Base-by-base conservation (phyloP, 257 asterid species). In the Ophiorrhiza pumila region DNA sequence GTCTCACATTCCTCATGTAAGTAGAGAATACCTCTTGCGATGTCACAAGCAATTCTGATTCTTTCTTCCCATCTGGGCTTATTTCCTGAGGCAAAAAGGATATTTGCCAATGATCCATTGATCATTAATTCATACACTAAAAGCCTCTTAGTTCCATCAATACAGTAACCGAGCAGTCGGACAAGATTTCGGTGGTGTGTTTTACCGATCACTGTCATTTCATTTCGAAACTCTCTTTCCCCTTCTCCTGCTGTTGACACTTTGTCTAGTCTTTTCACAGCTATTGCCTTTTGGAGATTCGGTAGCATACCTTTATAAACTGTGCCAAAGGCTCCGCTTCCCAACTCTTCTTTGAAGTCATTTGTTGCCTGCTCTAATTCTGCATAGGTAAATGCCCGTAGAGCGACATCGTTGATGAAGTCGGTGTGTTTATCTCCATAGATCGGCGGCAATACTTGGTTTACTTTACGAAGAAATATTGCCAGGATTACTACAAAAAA, bases 1-100 rank as follows among this genome's bases (percentile, higher is more conserved):
- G 81, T 76, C 34, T 85, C 83, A 13, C 92, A 89, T 39, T 89
- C 89, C 29, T 89, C 86, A 4, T 89, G 95, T 67, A 89, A 69
- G 73, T 89, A 89, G 34, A 81, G 77, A 52, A 89, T 80, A 5
- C 92, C 89, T 68, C 85, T 80, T 1, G 88, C 85, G 52, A 89
- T 75, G 43, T 83, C 90, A 12, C 58, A 46, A 5, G 89, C 83
- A 0, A 87, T 35, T 32, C 58, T 60, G 18, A 75, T 41, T 23
- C 95, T 73, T 59, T 59, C 76, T 57, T 72, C 76, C 76, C 76
- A 72, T 25, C 31, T 43, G 7, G 41, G 69, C 20, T 22, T 31
- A 34, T 55, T 81, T 14, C 64, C 76, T 0, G 32, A 25, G 1
- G 52, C 56, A 32, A 79, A 88, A 10, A 84, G 81, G 46, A 83